Conservation (phyloP, 2,329 filamentous ascomycete species). For the Beauveria brongniartii region DNA sequence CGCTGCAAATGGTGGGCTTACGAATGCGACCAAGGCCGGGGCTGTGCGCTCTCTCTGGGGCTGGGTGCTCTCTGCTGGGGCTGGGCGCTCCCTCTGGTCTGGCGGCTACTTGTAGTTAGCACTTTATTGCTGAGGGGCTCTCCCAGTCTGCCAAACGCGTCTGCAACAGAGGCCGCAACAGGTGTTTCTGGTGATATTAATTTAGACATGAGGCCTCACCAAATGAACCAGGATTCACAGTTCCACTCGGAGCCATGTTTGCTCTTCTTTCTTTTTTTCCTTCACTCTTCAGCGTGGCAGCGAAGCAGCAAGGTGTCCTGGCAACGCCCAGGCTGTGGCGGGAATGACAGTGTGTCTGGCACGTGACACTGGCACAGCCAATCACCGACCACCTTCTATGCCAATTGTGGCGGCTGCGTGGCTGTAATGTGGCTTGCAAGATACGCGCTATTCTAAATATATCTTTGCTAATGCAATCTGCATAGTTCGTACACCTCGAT, state of each 20-base stretch:
- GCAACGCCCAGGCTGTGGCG: not conserved
- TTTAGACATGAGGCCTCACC: not conserved
- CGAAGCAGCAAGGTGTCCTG: not conserved
- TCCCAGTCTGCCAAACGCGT: constrained; percentile 2
- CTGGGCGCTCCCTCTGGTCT: too few species aligned
- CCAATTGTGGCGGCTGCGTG: not conserved
- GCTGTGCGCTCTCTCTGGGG: not conserved
- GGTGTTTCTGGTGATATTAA: not conserved
- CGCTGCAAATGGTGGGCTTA: constrained; percentile 5
- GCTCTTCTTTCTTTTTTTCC: not conserved
- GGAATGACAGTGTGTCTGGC: not conserved
- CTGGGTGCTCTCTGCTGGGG: not conserved
- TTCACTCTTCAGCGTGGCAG: not conserved
- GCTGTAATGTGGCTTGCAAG: not conserved
- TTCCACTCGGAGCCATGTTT: not conserved
- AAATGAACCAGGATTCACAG: too few species aligned
- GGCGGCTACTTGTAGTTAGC: too few species aligned
- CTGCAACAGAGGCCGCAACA: constrained; percentile 6
- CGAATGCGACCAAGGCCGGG: not conserved
- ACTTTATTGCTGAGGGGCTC: not conserved
- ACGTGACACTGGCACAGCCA: constrained; percentile 1
- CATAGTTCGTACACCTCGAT: too few species aligned
- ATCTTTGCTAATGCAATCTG: too few species aligned
- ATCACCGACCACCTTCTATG: not conserved
- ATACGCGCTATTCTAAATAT: not conserved